phyloP scores from a whole-genome alignment of 2,329 filamentous ascomycete species.

The Aureobasidium lini region DNA sequence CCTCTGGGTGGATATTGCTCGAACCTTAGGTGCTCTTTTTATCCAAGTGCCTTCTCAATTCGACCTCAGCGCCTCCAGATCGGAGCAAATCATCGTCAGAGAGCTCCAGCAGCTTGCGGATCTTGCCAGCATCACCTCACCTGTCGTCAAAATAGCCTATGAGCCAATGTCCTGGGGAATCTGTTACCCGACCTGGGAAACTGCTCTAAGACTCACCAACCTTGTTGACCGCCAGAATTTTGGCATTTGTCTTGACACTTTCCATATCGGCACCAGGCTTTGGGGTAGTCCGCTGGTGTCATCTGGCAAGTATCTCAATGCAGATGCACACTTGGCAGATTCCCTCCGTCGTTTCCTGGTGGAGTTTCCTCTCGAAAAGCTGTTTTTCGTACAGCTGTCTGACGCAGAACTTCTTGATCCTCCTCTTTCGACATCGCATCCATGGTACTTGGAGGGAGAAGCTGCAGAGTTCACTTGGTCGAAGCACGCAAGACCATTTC shows the following conservation, averaged over 20 bases:
- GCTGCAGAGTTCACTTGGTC: background rate
- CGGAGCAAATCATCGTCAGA: background rate
- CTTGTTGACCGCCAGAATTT: conserved; percentile 63
- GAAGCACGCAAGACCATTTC: background rate
- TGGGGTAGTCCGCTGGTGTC: conserved; percentile 59
- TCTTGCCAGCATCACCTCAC: background rate
- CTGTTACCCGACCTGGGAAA: background rate
- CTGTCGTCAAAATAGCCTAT: background rate
- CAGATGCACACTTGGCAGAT: conserved; percentile 19
- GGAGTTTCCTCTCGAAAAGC: background rate
- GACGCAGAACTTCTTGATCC: background rate
- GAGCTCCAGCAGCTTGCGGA: background rate
- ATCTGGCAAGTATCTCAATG: conserved; percentile 46
- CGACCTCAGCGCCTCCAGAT: background rate
- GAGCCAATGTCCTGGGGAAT: background rate
- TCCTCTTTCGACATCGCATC: background rate
- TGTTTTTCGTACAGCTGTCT: background rate
- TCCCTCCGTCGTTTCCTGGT: background rate
- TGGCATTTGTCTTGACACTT: conserved; percentile 69
- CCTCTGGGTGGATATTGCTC: background rate
- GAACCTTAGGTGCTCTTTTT: background rate
- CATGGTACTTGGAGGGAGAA: background rate
- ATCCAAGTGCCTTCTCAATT: conserved; percentile 1
- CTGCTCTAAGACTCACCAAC: background rate
- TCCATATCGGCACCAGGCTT: conserved; percentile 65